A percentile compares a stretch with the other conserved stretches of the same genome.
Conservation (phyloP, 2,329 filamentous ascomycete genomes). For the Trichoderma citrinoviride region DNA sequence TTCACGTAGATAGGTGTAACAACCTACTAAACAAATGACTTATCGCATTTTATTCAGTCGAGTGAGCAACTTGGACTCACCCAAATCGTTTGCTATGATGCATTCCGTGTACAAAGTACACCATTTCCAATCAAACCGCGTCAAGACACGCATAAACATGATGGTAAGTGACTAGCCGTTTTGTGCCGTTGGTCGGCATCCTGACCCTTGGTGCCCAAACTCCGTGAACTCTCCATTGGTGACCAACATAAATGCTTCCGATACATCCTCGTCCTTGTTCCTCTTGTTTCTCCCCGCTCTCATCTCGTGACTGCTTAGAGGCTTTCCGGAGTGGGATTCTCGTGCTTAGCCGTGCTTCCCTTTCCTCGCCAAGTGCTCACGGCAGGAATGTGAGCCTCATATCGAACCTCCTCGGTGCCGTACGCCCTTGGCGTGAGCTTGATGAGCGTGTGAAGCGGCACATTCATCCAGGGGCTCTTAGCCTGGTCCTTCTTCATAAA, state of each 20-base stretch:
- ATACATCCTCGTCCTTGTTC: neutral
- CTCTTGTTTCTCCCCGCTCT: neutral
- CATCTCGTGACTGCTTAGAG: slow-evolving; percentile 22
- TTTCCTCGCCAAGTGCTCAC: slow-evolving; percentile 96
- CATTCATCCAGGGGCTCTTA: slow-evolving; percentile 96
- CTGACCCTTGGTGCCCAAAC: slow-evolving; percentile 6
- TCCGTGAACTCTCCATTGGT: neutral
- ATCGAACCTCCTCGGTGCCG: slow-evolving; percentile 83
- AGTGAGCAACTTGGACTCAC: neutral
- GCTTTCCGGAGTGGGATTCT: slow-evolving; percentile 52
- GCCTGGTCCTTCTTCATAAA: slow-evolving; percentile 97
- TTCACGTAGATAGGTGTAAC: neutral
- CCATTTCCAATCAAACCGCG: slow-evolving; percentile 2
- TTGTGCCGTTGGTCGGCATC: slow-evolving; percentile 12
- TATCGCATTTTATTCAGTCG: slow-evolving; percentile 2
- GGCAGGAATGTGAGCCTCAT: slow-evolving; percentile 87
- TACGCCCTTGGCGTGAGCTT: slow-evolving; percentile 95
- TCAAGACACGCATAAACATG: slow-evolving; percentile 8
- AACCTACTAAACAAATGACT: neutral
- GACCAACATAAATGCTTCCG: neutral
- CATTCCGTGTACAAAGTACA: slow-evolving; percentile 11
- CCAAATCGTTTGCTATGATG: neutral
- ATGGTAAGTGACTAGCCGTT: slow-evolving; percentile 4
- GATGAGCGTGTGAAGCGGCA: slow-evolving; percentile 92
- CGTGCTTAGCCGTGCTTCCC: slow-evolving; percentile 87